These are phyloP conservation scores for Camelina sativa DNA, from an alignment of 345 rosid genomes.

Conservation along the genomic window DNA sequence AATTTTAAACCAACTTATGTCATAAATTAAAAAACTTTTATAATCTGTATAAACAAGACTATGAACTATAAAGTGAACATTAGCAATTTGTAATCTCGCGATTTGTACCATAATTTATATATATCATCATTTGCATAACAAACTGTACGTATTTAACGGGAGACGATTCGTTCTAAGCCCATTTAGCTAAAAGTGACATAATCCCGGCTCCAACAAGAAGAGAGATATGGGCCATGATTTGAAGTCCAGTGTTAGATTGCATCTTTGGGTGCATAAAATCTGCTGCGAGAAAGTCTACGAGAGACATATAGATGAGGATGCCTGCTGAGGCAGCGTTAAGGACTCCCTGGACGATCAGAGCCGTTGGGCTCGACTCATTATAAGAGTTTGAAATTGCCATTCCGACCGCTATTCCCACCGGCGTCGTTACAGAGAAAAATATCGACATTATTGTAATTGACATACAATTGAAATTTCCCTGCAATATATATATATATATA, in stretches of 20 bases:
- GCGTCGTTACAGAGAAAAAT: slow-evolving; percentile 64
- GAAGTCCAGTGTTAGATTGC: slow-evolving; percentile 51
- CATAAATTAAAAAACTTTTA: neutral
- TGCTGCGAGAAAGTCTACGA: slow-evolving; percentile 69
- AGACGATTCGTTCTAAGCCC: slow-evolving; percentile 35
- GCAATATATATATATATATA: neutral
- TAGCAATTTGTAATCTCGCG: neutral
- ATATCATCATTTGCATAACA: neutral
- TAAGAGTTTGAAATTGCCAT: slow-evolving; percentile 53
- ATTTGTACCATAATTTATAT: too few species aligned
- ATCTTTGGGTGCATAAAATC: slow-evolving; percentile 60
- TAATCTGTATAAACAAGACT: neutral
- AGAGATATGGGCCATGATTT: slow-evolving; percentile 45
- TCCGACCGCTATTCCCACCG: slow-evolving; percentile 59
- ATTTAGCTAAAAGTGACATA: slow-evolving; percentile 56
- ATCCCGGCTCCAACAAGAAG: slow-evolving; percentile 59
- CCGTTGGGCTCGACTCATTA: slow-evolving; percentile 47
- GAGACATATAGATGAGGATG: slow-evolving; percentile 71
- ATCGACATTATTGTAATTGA: slow-evolving; percentile 50
- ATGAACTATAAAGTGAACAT: neutral
- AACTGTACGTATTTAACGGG: neutral
- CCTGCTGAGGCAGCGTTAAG: slow-evolving; percentile 66
- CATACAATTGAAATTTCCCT: slow-evolving; percentile 55
- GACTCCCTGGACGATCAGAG: slow-evolving; percentile 58
- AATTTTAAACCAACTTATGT: neutral